Evolutionary conservation across 306 rosid genomes (phyloP), one percentile per base, ranked within the genome.

Genomic region (Abrus precatorius): DNA sequence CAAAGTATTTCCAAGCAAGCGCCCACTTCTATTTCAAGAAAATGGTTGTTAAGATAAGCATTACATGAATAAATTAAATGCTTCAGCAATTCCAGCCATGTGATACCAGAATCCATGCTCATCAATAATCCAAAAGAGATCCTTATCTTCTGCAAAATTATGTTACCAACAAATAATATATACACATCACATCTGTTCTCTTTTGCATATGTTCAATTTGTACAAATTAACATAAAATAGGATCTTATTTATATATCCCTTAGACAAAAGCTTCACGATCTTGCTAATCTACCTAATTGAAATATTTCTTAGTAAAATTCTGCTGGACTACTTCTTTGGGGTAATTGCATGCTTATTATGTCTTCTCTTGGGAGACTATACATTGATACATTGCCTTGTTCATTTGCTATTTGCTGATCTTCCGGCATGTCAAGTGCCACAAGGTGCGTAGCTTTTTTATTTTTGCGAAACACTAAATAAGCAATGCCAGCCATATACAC

Each of bases 321-420:
- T 53, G 66, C 64, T 5, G 69, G 41, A 6, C 72, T 55, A 38
- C 87, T 82, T 82, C 86, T 91, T 38, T 88, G 85, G 65, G 97
- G 97, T 74, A 93, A 86, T 76, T 93, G 97, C 97, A 88, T 93
- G 90, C 89, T 89, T 20, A 77, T 87, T 50, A 88, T 88, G 80
- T 89, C 93, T 77, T 91, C 97, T 73, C 90, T 88, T 4, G 88
- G 90, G 13, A 84, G 84, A 57, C 67, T 29, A 79, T 76, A 73
- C 62, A 86, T 65, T 11, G 93, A 59, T 13, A 48, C 79, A 75
- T 55, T 82, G 34, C 85, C 77, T 27, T 71, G 77, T 52, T 88
- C 90, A 9, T 69, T 76, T 63, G 1, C 76, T 65, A 48, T 74
- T 84, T 87, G 78, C 27, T 67, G 53, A 78, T 78, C 82, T 69